Conservation (phyloP, 805 yeast species). For the Myxozyma nipponensis region DNA sequence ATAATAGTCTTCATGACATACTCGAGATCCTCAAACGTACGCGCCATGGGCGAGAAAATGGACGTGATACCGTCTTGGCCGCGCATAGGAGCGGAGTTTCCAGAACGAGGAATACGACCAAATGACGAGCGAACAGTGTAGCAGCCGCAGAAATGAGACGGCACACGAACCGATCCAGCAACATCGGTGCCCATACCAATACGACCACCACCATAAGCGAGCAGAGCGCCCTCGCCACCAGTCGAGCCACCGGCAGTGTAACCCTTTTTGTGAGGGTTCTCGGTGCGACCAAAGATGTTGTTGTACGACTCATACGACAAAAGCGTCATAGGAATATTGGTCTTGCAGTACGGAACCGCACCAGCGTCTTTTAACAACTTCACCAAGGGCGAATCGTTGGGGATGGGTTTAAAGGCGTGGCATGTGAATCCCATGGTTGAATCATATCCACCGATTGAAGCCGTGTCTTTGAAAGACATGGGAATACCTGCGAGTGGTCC, state of each 20-base stretch:
- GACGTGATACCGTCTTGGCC: slow-evolving; percentile 47
- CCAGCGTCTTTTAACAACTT: slow-evolving; percentile 46
- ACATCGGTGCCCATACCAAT: slow-evolving; percentile 56
- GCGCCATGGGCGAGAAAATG: slow-evolving; percentile 48
- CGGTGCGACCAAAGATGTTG: slow-evolving; percentile 45
- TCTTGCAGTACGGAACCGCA: slow-evolving; percentile 53
- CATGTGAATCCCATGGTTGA: slow-evolving; percentile 51
- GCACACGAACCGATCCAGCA: slow-evolving; percentile 55
- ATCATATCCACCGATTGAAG: slow-evolving; percentile 47
- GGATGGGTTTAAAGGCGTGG: slow-evolving; percentile 41
- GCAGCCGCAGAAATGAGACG: slow-evolving; percentile 52
- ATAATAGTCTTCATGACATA: slow-evolving; percentile 47
- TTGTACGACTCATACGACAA: slow-evolving; percentile 43
- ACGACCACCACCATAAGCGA: slow-evolving; percentile 45
- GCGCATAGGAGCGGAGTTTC: slow-evolving; percentile 42
- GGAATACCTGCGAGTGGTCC: slow-evolving; percentile 66
- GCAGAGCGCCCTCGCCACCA: slow-evolving; percentile 54
- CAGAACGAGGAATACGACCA: slow-evolving; percentile 47
- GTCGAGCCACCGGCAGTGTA: slow-evolving; percentile 52
- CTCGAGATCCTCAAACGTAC: slow-evolving; percentile 48
- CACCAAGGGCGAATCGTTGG: slow-evolving; percentile 42
- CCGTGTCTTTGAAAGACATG: slow-evolving; percentile 58
- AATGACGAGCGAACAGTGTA: slow-evolving; percentile 51
- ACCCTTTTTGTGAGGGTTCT: slow-evolving; percentile 44
- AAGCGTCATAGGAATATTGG: slow-evolving; percentile 52